Base-by-base conservation (phyloP, 129 eudicot species). In the Tagetes erecta region DNA sequence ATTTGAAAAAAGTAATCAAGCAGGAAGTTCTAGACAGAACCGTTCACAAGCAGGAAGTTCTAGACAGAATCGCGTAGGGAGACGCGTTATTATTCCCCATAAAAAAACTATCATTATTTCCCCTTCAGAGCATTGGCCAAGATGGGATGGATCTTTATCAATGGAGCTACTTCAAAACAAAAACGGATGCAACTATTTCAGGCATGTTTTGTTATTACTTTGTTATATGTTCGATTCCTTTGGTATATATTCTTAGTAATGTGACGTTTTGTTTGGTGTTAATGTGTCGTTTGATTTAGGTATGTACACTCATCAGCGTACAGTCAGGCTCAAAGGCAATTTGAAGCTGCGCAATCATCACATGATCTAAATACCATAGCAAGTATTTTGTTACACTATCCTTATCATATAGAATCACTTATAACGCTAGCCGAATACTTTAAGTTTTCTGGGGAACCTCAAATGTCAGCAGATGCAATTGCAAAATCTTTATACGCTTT, bases 321-420 rank as follows among this genome's bases (percentile, higher is more conserved):
- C 77, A 69, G 70, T 75, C 83, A 82, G 76, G 89, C 96, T 70
- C 99, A 94, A 76, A 82, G 82, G 71, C 88, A 83, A 78, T 94
- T 86, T 70, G 99, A 94, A 86, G 85, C 87, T 60, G 96, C 97
- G 33, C 85, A 91, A 86, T 96, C 89, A 58, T 64, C 83, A 55
- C 87, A 94, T 36, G 97, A 94, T 88, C 87, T 86, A 2, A 94
- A 94, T 70, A 91, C 91, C 33, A 86, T 94, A 39, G 96, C 91
- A 12, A 85, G 80, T 70, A 83, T 94, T 66, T 80, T 94, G 14
- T 63, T 86, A 80, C 75, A 86, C 76, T 78, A 91, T 80, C 99
- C 99, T n/a, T 94, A 94, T 66, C 99, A 94, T 69, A 53, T 94
- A 33, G 99, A 94, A 36, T 94, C 99, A 13, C 97, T 90, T 78